A percentile compares a stretch with the other conserved stretches of the same genome.
Conservation (phyloP, 352 stramenopile genomes). For the Globisporangium heterothallicum region DNA sequence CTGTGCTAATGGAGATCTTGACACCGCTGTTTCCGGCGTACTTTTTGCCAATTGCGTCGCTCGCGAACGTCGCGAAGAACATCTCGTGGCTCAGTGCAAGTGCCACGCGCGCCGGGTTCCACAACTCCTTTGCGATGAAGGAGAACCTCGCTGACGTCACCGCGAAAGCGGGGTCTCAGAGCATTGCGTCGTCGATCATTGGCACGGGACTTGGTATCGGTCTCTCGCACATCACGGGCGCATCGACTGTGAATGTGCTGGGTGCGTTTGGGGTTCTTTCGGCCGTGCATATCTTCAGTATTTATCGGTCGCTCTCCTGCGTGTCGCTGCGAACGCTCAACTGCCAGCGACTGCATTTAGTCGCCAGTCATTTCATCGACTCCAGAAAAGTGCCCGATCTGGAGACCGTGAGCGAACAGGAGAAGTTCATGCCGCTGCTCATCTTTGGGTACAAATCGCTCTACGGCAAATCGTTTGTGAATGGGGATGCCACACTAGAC, state of each 20-base stretch:
- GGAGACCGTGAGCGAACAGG: constrained; percentile 31
- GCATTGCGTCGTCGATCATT: constrained; percentile 89
- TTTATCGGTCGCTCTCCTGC: constrained; percentile 52
- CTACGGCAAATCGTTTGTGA: constrained; percentile 39
- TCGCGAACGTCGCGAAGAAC: constrained; percentile 94
- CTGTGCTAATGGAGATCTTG: constrained; percentile 91
- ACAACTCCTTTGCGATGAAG: constrained; percentile 87
- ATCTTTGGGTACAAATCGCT: constrained; percentile 45
- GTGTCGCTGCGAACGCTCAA: constrained; percentile 68
- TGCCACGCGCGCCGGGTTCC: constrained; percentile 91
- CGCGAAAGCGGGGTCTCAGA: constrained; percentile 93
- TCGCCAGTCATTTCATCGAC: constrained; percentile 39
- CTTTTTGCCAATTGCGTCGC: constrained; percentile 87
- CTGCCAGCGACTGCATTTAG: constrained; percentile 55
- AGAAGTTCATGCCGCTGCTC: constrained; percentile 55
- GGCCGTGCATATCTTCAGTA: constrained; percentile 43
- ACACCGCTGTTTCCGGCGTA: constrained; percentile 69
- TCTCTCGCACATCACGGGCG: constrained; percentile 54
- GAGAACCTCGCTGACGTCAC: constrained; percentile 96
- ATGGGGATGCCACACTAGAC: constrained; percentile 40
- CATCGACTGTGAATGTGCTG: constrained; percentile 42
- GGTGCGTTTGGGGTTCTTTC: constrained; percentile 49
- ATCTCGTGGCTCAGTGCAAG: constrained; percentile 93
- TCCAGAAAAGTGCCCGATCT: constrained; percentile 17
- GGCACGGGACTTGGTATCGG: constrained; percentile 60